These are phyloP conservation scores for Cetradonia linearis DNA, from an alignment of 495 filamentous ascomycete genomes.

Conservation along the genomic window DNA sequence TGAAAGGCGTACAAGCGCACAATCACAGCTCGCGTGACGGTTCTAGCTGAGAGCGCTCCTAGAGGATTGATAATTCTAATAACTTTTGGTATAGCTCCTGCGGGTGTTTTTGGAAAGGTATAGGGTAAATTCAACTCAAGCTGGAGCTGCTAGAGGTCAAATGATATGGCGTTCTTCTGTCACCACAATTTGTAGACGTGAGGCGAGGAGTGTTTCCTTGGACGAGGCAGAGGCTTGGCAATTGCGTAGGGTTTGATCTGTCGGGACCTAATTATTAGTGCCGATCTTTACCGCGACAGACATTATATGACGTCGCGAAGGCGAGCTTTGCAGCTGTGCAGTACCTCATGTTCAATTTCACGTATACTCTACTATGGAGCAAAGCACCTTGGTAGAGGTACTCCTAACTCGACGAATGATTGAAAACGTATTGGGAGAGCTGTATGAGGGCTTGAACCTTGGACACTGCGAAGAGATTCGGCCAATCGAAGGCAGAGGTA, in stretches of 20 bases:
- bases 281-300: background rate
- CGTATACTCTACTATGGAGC: no score
- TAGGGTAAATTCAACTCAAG: background rate
- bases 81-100: background rate
- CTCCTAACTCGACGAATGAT: no score
- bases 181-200: background rate
- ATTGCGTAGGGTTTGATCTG: conserved; percentile 2
- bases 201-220: background rate
- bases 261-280: background rate
- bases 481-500: no score
- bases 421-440: no score
- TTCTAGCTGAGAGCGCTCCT: background rate
- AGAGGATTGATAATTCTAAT: background rate
- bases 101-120: background rate
- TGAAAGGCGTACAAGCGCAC: background rate
- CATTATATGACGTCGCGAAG: no score
- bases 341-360: no score
- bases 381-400: no score
- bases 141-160: background rate
- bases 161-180: background rate
- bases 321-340: no score
- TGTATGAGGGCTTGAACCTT: no score
- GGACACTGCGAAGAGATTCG: no score
- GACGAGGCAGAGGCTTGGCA: background rate
- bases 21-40: background rate